Evolutionary conservation across 1,284 basidiomycete species (phyloP).

Genomic region (Sporisorium iseilematis-ciliati): DNA sequence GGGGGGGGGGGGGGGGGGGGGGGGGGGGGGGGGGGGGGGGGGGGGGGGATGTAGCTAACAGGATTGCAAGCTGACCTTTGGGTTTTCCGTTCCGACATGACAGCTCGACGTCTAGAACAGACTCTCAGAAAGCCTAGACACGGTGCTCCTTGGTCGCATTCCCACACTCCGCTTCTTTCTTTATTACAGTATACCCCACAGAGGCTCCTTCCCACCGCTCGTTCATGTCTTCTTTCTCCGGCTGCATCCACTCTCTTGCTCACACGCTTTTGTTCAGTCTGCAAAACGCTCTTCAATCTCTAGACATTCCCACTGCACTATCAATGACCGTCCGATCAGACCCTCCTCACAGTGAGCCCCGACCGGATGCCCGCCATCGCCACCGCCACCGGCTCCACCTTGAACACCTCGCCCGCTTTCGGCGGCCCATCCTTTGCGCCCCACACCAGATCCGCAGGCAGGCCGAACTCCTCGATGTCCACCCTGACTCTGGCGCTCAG

Average conservation of each 20-base stretch:
- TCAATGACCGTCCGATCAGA: background rate
- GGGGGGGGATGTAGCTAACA: too few species aligned
- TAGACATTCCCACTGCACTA: background rate
- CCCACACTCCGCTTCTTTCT: too few species aligned
- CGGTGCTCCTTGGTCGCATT: too few species aligned
- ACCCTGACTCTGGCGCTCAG: slow-evolving; percentile 40
- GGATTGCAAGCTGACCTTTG: background rate
- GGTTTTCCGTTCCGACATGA: background rate
- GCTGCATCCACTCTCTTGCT: background rate
- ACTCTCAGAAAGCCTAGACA: too few species aligned
- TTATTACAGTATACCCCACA: too few species aligned
- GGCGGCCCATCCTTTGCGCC: slow-evolving; percentile 16
- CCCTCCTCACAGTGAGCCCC: slow-evolving; percentile 29
- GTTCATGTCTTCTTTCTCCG: background rate
- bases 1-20: too few species aligned
- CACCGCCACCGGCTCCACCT: slow-evolving; percentile 21
- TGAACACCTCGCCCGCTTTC: slow-evolving; percentile 15
- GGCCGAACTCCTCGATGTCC: slow-evolving; percentile 32
- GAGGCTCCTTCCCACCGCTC: too few species aligned
- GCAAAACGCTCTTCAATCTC: background rate
- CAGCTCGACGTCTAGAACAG: slow-evolving; percentile 2
- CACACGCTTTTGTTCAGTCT: background rate
- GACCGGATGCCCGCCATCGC: slow-evolving; percentile 34
- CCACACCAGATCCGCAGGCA: slow-evolving; percentile 51
- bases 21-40: too few species aligned